Conservation (phyloP, 108 stramenopile species). For the Nitzschia palea region DNA sequence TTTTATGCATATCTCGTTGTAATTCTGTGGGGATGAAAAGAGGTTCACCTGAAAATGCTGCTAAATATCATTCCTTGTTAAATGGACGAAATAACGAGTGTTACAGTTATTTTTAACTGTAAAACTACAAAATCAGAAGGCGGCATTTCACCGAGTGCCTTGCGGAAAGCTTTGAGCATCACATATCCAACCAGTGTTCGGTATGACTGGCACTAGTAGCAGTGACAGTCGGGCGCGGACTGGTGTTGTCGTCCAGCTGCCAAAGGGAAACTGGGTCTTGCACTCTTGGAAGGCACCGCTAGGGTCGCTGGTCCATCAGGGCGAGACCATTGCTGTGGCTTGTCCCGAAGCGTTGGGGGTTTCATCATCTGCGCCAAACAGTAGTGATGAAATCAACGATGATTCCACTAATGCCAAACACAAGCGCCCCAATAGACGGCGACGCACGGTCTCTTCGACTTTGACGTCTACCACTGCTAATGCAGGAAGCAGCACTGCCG, state of each 20-base stretch:
- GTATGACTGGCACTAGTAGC: background rate
- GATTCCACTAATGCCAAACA: slow-evolving; percentile 1
- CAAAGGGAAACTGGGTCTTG: slow-evolving; percentile 17
- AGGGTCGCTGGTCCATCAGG: slow-evolving; percentile 26
- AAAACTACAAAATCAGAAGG: no score
- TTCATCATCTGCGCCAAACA: background rate
- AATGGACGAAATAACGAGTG: no score
- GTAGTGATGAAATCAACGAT: no score
- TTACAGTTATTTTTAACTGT: no score
- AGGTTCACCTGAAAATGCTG: no score
- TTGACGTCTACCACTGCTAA: no score
- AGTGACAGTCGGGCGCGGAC: background rate
- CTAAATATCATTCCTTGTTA: no score
- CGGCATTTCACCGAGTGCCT: no score
- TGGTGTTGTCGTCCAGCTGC: slow-evolving; percentile 6
- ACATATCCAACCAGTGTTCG: no score
- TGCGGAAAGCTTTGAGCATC: no score
- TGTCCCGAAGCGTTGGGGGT: background rate
- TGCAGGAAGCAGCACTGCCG: background rate
- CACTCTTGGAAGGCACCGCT: slow-evolving; percentile 26
- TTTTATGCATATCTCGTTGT: no score
- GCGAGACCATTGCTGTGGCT: slow-evolving; percentile 38
- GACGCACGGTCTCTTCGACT: slow-evolving; percentile 9
- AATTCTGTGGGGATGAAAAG: no score
- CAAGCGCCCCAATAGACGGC: slow-evolving; percentile 36